phyloP scores from a whole-genome alignment of 2,329 filamentous ascomycete genomes.

The Metarhizium brunneum region DNA sequence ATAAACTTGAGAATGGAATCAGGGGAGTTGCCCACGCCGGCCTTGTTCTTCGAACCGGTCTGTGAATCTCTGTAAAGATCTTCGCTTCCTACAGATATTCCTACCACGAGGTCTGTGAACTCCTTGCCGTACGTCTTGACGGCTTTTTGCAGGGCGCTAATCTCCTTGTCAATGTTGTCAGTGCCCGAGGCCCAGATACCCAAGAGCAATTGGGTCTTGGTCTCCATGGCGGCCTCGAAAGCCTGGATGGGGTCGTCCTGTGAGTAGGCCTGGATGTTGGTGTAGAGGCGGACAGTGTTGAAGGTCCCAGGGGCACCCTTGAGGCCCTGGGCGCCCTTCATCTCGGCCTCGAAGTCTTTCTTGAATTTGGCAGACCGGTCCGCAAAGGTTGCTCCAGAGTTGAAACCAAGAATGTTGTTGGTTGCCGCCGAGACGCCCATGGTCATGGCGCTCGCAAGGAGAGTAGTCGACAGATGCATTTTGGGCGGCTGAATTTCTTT shows the following conservation, averaged over 20 bases:
- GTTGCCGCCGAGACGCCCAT: conserved; percentile 27
- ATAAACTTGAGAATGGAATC: conserved; percentile 56
- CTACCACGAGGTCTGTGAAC: conserved; percentile 49
- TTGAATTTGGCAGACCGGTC: conserved; percentile 44
- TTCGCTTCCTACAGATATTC: conserved; percentile 58
- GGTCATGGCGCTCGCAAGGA: conserved; percentile 30
- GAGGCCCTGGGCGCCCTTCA: conserved; percentile 28
- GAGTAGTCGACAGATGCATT: conserved; percentile 31
- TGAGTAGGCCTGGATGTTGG: conserved; percentile 55
- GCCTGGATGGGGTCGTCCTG: conserved; percentile 73
- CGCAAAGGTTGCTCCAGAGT: conserved; percentile 37
- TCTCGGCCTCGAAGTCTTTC: conserved; percentile 38
- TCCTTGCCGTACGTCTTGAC: conserved; percentile 41
- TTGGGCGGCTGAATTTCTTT: neutral
- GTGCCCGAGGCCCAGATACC: conserved; percentile 54
- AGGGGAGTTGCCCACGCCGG: conserved; percentile 51
- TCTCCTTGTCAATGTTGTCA: conserved; percentile 48
- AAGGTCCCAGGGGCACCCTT: conserved; percentile 39
- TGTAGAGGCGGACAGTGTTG: conserved; percentile 55
- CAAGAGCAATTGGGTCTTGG: conserved; percentile 51
- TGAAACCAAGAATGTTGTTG: conserved; percentile 43
- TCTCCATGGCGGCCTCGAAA: conserved; percentile 59
- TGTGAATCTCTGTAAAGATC: conserved; percentile 55
- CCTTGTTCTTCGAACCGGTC: conserved; percentile 53
- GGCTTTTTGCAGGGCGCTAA: conserved; percentile 48